Percentiles rank a stretch among this genome's conserved stretches.
These are phyloP conservation scores for Fusarium sp. DNA, from an alignment of 2,329 filamentous ascomycete species.

Conservation along the genomic window DNA sequence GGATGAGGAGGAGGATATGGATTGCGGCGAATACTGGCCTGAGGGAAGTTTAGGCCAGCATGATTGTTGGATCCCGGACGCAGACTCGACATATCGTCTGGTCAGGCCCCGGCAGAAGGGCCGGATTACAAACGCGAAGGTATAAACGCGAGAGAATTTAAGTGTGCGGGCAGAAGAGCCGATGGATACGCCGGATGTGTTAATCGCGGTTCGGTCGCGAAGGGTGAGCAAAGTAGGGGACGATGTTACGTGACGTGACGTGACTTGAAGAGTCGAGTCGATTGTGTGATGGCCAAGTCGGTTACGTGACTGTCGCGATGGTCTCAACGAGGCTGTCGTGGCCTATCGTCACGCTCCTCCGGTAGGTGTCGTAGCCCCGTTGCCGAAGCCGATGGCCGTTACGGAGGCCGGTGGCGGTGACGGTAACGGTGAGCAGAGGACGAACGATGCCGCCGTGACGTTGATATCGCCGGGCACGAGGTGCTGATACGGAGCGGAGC, in stretches of 20 bases:
- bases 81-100: slow-evolving; percentile 59
- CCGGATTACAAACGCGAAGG: slow-evolving; percentile 31
- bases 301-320: slow-evolving; percentile 26
- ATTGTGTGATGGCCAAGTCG: slow-evolving; percentile 3
- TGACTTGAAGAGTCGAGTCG: slow-evolving; percentile 19
- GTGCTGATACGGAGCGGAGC: slow-evolving; percentile 42
- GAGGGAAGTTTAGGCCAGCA: slow-evolving; percentile 64
- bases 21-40: slow-evolving; percentile 61
- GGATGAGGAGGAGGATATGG: slow-evolving; percentile 60
- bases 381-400: slow-evolving; percentile 37
- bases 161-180: slow-evolving; percentile 7
- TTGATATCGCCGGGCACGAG: slow-evolving; percentile 39
- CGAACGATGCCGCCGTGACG: slow-evolving; percentile 33
- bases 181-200: slow-evolving; percentile 22
- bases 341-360: slow-evolving; percentile 27
- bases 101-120: slow-evolving; percentile 38
- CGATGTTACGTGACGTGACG: slow-evolving; percentile 37
- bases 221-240: slow-evolving; percentile 19
- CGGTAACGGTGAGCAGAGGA: slow-evolving; percentile 33
- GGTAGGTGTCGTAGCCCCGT: slow-evolving; percentile 31
- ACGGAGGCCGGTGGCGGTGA: slow-evolving; percentile 39
- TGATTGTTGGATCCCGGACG: slow-evolving; percentile 64
- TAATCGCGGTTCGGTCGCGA: slow-evolving; percentile 25
- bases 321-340: slow-evolving; percentile 28
- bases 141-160: slow-evolving; percentile 21